Percentiles rank a stretch among this genome's conserved stretches.
These are phyloP conservation scores for Pseudopithomyces maydicus DNA, from an alignment of 2,329 filamentous ascomycete genomes.

Conservation along the genomic window DNA sequence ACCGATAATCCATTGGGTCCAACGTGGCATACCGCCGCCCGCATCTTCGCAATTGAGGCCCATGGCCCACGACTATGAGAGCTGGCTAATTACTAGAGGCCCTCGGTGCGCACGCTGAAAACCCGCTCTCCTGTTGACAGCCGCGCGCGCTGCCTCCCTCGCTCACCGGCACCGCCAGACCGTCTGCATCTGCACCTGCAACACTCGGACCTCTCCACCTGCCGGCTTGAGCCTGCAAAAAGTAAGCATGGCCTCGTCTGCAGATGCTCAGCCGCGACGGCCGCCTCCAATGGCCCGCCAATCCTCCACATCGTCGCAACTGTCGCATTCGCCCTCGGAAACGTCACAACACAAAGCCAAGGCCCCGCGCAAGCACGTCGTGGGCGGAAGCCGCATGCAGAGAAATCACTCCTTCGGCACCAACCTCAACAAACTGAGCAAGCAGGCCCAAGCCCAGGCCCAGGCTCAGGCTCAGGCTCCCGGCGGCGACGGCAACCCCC, in stretches of 20 bases:
- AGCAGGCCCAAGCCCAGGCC: slow-evolving; percentile 32
- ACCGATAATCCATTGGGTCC: slow-evolving; percentile 36
- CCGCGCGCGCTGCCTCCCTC: not conserved
- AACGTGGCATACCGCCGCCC: slow-evolving; percentile 33
- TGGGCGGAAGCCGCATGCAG: slow-evolving; percentile 45
- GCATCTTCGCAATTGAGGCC: slow-evolving; percentile 34
- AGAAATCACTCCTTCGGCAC: slow-evolving; percentile 48
- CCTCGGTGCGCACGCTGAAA: not conserved
- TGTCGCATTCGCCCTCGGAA: slow-evolving; percentile 47
- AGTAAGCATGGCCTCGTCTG: slow-evolving; percentile 44
- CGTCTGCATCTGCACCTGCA: slow-evolving; percentile 10
- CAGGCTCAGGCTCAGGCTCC: slow-evolving; percentile 23
- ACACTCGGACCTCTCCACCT: slow-evolving; percentile 7
- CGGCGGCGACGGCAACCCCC: slow-evolving; percentile 30
- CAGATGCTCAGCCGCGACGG: slow-evolving; percentile 40
- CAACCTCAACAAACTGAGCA: slow-evolving; percentile 49
- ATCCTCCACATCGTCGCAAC: slow-evolving; percentile 42
- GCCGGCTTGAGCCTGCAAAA: slow-evolving; percentile 27
- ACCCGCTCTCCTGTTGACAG: too few relatives aligned
- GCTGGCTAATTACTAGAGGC: not conserved
- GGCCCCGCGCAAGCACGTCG: slow-evolving; percentile 47
- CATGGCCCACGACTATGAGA: slow-evolving; percentile 27
- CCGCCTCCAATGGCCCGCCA: slow-evolving; percentile 42
- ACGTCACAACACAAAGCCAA: slow-evolving; percentile 34
- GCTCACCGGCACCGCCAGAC: not conserved